A percentile compares a stretch with the other conserved stretches of the same genome.
phyloP scores from a whole-genome alignment of 176 grass and related monocot species.

The Bonia amplexicaulis region DNA sequence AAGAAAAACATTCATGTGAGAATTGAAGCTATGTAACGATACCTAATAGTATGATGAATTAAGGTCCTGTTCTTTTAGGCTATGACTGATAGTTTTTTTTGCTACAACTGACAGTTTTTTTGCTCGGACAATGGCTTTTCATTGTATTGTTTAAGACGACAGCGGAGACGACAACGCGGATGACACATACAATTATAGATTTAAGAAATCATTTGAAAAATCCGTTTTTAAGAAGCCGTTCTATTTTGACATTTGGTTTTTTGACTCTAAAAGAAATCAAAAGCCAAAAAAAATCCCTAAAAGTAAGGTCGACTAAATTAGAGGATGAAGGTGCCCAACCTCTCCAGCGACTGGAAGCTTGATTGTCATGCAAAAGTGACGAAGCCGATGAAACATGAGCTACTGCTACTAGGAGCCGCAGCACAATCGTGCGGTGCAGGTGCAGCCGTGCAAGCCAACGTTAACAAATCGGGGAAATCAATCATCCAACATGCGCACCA shows the following conservation, averaged over 20 bases:
- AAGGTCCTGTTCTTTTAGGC: too few species aligned
- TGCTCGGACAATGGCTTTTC: too few species aligned
- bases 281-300: too few species aligned
- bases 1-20: not conserved
- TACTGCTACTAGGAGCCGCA: not conserved
- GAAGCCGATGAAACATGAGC: not conserved
- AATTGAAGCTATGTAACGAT: not conserved
- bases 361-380: not conserved
- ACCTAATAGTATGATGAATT: not conserved
- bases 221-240: too few species aligned
- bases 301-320: not conserved
- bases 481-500: not conserved
- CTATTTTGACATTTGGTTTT: too few species aligned
- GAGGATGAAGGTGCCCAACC: not conserved
- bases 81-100: too few species aligned
- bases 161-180: too few species aligned
- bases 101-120: too few species aligned
- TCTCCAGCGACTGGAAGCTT: not conserved
- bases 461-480: not conserved
- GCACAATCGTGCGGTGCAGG: too few species aligned
- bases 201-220: too few species aligned
- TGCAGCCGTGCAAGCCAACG: not conserved
- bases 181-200: accelerated
- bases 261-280: too few species aligned
- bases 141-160: too few species aligned